phyloP scores from a whole-genome alignment of 2,329 filamentous ascomycete species.

The Xylariaceae sp. region DNA sequence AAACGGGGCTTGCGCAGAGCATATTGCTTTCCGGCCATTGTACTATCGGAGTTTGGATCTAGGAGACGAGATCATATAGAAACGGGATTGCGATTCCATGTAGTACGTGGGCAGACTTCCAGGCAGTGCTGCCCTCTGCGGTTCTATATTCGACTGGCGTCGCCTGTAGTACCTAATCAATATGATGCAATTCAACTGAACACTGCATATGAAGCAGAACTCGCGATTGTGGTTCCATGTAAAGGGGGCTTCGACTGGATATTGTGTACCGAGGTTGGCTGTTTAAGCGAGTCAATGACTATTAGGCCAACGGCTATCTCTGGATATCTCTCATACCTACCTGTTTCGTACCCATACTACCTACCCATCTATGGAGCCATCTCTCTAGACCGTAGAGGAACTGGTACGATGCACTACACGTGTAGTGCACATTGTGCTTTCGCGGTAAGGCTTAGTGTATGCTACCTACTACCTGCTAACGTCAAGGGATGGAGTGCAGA shows the following conservation, averaged over 20 bases:
- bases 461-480: too few relatives aligned
- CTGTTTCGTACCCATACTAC: not conserved
- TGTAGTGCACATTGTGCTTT: not conserved
- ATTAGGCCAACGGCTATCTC: too few relatives aligned
- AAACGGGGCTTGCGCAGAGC: slow-evolving; percentile 2
- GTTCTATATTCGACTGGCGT: not conserved
- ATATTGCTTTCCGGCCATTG: slow-evolving; percentile 2
- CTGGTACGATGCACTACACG: not conserved
- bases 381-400: not conserved
- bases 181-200: not conserved
- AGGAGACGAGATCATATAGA: slow-evolving; percentile 1
- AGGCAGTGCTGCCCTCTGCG: not conserved
- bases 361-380: not conserved
- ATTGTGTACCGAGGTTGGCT: not conserved
- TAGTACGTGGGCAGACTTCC: not conserved
- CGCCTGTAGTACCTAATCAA: not conserved
- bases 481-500: too few relatives aligned
- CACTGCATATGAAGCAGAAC: not conserved
- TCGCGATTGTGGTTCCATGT: not conserved
- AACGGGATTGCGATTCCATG: not conserved
- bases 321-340: not conserved
- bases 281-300: not conserved
- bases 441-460: not conserved
- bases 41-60: slow-evolving; percentile 9
- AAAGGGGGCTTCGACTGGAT: not conserved